These are phyloP conservation scores for Gracilaria gracilis DNA, from an alignment of 23 red algal species.

Conservation along the genomic window DNA sequence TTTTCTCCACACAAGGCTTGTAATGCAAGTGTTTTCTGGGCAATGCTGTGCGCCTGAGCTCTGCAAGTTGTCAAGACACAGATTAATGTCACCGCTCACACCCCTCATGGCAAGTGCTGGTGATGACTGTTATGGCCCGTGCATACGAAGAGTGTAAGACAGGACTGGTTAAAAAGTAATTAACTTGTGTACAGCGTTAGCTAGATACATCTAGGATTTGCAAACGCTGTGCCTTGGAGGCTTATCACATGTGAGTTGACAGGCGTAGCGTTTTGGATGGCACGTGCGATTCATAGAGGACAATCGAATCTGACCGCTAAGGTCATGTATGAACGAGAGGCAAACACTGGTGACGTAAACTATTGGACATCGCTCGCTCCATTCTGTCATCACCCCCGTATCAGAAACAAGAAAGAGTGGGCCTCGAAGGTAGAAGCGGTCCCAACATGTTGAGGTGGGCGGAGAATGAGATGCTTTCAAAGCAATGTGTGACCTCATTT, in stretches of 20 bases:
- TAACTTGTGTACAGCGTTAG: background rate
- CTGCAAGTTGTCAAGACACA: background rate
- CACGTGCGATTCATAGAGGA: background rate
- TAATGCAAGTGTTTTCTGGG: background rate
- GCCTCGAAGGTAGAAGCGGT: background rate
- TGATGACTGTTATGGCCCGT: conserved; percentile 7
- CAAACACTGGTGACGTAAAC: background rate
- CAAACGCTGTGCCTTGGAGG: background rate
- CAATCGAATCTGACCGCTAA: background rate
- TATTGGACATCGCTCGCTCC: background rate
- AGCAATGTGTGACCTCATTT: background rate
- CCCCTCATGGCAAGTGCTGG: background rate
- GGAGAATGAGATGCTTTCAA: background rate
- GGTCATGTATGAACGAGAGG: background rate
- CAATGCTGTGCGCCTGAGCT: background rate
- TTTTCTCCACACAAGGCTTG: background rate
- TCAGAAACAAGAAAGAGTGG: background rate
- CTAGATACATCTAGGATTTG: background rate
- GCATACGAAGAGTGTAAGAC: conserved; percentile 1
- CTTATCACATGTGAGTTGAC: background rate
- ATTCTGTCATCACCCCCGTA: background rate
- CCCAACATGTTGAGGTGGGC: background rate
- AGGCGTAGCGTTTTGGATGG: background rate
- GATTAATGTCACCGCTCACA: background rate
- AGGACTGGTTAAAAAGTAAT: background rate